phyloP scores from a whole-genome alignment of 768 basidiomycete genomes.

The Cantharellus anzutake region DNA sequence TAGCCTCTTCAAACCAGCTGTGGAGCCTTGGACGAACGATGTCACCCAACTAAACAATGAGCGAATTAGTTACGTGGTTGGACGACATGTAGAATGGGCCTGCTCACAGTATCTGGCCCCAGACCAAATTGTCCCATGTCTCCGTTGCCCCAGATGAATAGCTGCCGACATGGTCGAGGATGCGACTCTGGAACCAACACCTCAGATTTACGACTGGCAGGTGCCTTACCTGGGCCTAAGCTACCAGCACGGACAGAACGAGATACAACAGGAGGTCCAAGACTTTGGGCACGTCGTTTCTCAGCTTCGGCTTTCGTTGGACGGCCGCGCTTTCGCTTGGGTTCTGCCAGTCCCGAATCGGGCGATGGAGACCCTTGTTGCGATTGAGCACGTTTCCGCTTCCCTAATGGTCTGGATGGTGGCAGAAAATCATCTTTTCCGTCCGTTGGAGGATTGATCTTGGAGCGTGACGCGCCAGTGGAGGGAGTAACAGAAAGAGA shows the following conservation, averaged over 20 bases:
- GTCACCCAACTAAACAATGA: conserved; percentile 32
- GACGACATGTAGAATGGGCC: not conserved
- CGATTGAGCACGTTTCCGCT: too few species aligned
- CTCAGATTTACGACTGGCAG: not conserved
- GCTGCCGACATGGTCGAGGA: conserved; percentile 42
- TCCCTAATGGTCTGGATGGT: too few species aligned
- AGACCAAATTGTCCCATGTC: conserved; percentile 94
- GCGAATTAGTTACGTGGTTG: not conserved
- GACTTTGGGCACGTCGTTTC: not conserved
- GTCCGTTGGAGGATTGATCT: too few species aligned
- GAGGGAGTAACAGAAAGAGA: too few species aligned
- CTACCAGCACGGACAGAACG: not conserved
- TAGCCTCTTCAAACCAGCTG: conserved; percentile 56
- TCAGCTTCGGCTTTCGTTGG: too few species aligned
- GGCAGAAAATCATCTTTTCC: too few species aligned
- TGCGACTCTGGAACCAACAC: conserved; percentile 18
- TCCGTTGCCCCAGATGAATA: conserved; percentile 79
- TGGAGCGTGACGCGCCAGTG: too few species aligned
- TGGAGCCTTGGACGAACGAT: conserved; percentile 57
- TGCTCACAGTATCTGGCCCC: conserved; percentile 34
- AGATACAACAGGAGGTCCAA: not conserved
- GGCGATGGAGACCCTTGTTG: not conserved
- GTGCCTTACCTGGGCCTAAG: not conserved
- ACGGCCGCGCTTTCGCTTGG: not conserved
- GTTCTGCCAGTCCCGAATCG: not conserved